These are phyloP conservation scores for Perkinsus olseni DNA, from an alignment of 169 alveolate genomes.

Conservation along the genomic window DNA sequence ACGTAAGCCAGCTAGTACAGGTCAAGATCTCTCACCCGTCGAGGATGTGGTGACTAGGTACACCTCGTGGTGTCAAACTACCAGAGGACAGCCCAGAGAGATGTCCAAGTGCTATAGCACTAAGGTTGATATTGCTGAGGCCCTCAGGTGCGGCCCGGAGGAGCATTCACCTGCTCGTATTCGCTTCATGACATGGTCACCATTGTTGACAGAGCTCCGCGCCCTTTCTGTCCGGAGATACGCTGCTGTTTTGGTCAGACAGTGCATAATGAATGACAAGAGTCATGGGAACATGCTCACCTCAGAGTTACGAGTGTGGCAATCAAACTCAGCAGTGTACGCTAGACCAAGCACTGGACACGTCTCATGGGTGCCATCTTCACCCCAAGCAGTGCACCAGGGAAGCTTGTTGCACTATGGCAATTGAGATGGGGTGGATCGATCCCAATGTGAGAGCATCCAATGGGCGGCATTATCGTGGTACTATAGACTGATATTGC, in stretches of 20 bases:
- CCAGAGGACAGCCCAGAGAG: background rate
- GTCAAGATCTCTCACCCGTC: background rate
- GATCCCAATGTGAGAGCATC: background rate
- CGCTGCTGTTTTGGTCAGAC: background rate
- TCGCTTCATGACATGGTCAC: too few species aligned
- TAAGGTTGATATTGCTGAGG: slow-evolving; percentile 8
- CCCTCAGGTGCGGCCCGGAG: background rate
- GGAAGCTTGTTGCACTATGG: background rate
- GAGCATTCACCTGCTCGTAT: too few species aligned
- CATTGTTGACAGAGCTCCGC: too few species aligned
- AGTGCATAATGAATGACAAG: slow-evolving; percentile 4
- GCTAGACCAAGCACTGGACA: background rate
- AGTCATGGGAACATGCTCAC: slow-evolving; percentile 5
- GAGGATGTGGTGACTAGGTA: background rate
- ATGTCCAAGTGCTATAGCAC: slow-evolving; percentile 9
- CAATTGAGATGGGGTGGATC: background rate
- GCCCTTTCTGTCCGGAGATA: too few species aligned
- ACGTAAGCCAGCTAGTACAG: background rate
- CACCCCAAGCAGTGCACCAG: background rate
- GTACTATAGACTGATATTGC: too few species aligned
- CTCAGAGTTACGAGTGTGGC: background rate
- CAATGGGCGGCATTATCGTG: too few species aligned
- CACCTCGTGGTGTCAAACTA: slow-evolving; percentile 6
- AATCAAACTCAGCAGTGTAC: background rate
- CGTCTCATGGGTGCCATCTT: background rate